phyloP scores from a whole-genome alignment of 164 flowering plant genomes.

The Kalanchoe fedtschenkoi region DNA sequence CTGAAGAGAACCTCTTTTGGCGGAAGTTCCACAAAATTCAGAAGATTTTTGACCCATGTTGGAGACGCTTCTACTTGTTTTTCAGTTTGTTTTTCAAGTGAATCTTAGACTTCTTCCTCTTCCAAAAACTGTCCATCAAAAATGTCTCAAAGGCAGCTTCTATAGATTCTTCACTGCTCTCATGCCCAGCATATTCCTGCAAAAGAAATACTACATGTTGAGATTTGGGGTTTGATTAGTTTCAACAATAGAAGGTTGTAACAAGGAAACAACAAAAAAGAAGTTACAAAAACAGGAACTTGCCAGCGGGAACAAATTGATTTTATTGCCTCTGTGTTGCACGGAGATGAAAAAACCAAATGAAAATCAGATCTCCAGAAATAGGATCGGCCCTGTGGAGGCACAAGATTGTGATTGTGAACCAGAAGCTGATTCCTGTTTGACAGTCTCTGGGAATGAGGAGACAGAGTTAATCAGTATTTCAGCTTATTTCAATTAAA shows the following conservation, averaged over 20 bases:
- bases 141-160: slow-evolving; percentile 93
- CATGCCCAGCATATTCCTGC: slow-evolving; percentile 35
- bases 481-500: slow-evolving; percentile 8
- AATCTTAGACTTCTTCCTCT: slow-evolving; percentile 76
- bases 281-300: too few species aligned
- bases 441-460: slow-evolving; percentile 9
- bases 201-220: too few species aligned
- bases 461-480: slow-evolving; percentile 11
- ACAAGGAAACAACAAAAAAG: too few species aligned
- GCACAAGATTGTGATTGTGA: slow-evolving; percentile 10
- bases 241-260: too few species aligned
- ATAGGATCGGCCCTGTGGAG: slow-evolving; percentile 7
- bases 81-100: slow-evolving; percentile 78
- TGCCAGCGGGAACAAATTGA: too few species aligned
- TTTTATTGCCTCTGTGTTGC: too few species aligned
- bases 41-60: slow-evolving; percentile 70
- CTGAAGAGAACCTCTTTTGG: slow-evolving; percentile 59
- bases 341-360: too few species aligned
- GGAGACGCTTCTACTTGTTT: slow-evolving; percentile 93
- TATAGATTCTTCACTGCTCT: slow-evolving; percentile 80
- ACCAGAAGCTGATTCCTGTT: slow-evolving; percentile 5
- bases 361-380: slow-evolving; percentile 7
- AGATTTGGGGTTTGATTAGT: too few species aligned
- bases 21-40: slow-evolving; percentile 73
- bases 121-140: slow-evolving; percentile 59